A percentile compares a stretch with the other conserved stretches of the same genome.
phyloP scores from a whole-genome alignment of 441 rosid species.

The Biscutella laevigata region DNA sequence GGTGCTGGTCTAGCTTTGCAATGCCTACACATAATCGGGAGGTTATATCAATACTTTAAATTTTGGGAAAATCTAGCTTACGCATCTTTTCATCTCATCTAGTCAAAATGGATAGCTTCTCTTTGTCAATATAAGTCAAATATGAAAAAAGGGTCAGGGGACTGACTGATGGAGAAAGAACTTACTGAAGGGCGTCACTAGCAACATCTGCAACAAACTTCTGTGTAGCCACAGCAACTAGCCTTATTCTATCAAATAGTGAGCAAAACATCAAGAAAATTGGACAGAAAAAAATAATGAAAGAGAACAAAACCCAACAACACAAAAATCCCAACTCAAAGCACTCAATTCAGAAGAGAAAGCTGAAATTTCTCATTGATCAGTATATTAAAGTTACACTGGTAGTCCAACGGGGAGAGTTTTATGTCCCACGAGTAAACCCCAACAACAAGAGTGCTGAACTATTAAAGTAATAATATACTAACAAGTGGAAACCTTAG shows the following conservation, averaged over 20 bases:
- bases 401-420: not conserved
- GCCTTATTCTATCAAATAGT: conserved; percentile 52
- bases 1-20: conserved; percentile 87
- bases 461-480: not conserved
- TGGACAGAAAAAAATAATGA: not conserved
- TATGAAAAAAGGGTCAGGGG: not conserved
- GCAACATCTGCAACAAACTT: conserved; percentile 90
- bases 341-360: not conserved
- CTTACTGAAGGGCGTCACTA: conserved; percentile 81
- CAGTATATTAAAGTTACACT: too few species aligned
- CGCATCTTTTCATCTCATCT: not conserved
- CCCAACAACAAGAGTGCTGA: not conserved
- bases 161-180: not conserved
- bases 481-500: not conserved
- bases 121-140: not conserved
- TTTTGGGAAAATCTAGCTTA: not conserved
- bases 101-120: not conserved
- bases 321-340: not conserved
- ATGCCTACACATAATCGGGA: conserved; percentile 41
- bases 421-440: not conserved
- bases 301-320: not conserved
- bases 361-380: not conserved
- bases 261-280: not conserved
- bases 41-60: not conserved
- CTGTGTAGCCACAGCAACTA: conserved; percentile 91